These are phyloP conservation scores for Aspergillus arachidicola DNA, from an alignment of 2,329 filamentous ascomycete species.

Conservation along the genomic window DNA sequence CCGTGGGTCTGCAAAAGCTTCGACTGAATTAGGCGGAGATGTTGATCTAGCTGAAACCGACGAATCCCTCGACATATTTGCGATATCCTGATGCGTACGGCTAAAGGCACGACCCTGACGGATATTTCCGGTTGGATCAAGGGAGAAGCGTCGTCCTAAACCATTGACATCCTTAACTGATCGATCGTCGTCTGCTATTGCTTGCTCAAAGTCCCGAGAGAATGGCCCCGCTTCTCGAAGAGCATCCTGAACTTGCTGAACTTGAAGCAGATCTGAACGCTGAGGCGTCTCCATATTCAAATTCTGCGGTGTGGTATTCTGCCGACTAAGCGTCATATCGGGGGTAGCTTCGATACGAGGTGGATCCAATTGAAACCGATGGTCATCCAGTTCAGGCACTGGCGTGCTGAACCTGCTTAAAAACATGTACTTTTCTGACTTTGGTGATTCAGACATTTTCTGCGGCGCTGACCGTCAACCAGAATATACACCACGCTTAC, in stretches of 20 bases:
- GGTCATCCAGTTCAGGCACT: constrained; percentile 76
- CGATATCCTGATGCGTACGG: constrained; percentile 41
- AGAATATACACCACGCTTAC: background rate
- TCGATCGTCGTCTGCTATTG: constrained; percentile 73
- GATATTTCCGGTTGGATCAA: constrained; percentile 44
- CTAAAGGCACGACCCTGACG: constrained; percentile 38
- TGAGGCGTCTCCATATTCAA: constrained; percentile 53
- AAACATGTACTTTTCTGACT: constrained; percentile 65
- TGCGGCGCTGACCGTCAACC: constrained; percentile 7
- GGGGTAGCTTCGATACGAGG: constrained; percentile 37
- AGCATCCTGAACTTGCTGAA: constrained; percentile 52
- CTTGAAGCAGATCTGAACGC: constrained; percentile 49
- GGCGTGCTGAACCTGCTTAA: constrained; percentile 65
- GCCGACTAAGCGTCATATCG: constrained; percentile 37
- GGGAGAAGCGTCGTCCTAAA: constrained; percentile 41
- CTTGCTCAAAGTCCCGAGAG: constrained; percentile 84
- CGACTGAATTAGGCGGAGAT: constrained; percentile 95
- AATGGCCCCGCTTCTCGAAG: constrained; percentile 48
- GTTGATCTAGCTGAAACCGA: constrained; percentile 65
- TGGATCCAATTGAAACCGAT: constrained; percentile 60
- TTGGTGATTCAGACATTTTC: constrained; percentile 56
- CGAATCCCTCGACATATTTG: constrained; percentile 48
- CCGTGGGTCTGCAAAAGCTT: constrained; percentile 90
- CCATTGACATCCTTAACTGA: constrained; percentile 39
- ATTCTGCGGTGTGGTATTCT: constrained; percentile 50